Base-by-base conservation (phyloP, 352 stramenopile species). In the Aphanomyces euteiches region DNA sequence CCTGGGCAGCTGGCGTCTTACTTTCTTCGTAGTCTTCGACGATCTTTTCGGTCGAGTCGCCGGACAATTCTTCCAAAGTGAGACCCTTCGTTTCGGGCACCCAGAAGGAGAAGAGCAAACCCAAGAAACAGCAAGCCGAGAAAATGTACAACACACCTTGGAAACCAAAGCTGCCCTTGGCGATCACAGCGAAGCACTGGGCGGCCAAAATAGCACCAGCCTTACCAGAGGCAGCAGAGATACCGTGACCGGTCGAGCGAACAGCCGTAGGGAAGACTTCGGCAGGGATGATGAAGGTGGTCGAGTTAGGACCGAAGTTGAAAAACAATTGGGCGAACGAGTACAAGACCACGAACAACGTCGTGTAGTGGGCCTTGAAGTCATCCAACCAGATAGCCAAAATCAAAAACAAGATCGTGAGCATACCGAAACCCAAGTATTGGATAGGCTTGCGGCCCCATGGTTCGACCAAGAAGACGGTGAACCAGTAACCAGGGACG, bases 241-340 rank as follows among this genome's bases (percentile, higher is more conserved):
- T 91, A n/a, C 88, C 88, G 74, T 96, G 88, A 47, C 84, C 87
- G 37, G 87, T 87, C 5, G 85, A 93, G 45, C 88, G 78, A 72
- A 92, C 80, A 47, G 88, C 79, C 41, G 87, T 95, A 2, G 86
- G 87, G 73, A 95, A 93, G 1, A 28, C 28, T 73, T 95, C 88
- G 3, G 87, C 82, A 1, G 88, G 85, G 71, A 95, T 89, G 64
- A 96, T 83, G 76, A 95, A 96, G 15, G 88, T 96, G 17, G 88
- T 95, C 47, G 80, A 75, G 73, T 89, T 89, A 50, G 84, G 83
- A 1, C 83, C 84, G 2, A 71, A 92, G 70, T 87, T 84, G 73
- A 84, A 84, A 63, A 83, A 84, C 72, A 87, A 84, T 67, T 84
- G 77, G 50, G 79, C 76, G 59, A 87, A 80, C 63, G 75, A 67